Base-by-base conservation (phyloP, 2,329 filamentous ascomycete genomes). In the Fusarium brevicatenulatum region DNA sequence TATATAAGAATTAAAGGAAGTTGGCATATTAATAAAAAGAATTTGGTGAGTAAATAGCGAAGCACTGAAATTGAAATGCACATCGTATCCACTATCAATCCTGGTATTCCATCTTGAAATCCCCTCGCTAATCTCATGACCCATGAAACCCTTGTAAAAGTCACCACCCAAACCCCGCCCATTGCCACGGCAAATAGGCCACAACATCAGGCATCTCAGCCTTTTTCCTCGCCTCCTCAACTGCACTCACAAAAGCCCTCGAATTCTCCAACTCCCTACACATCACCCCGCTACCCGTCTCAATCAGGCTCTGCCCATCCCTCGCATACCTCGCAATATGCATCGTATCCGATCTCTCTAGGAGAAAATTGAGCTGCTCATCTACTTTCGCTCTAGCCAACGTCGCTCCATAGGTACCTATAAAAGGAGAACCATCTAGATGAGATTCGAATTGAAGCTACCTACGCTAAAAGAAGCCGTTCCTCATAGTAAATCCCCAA, bases 401-500 rank as follows among this genome's bases (percentile, higher is more conserved):
- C 19, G 34, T n/a, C 36, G 36, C 34, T 16, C 34, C 50, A 5
- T 54, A 39, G 8, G 50, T 4, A 9, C 34, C 34, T 36, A 36
- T 18, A 36, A 18, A 36, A 36, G 34, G 7, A 10, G 1, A 19
- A 13, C 7, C 1, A 9, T 8, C 18, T 5, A 21, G 1, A 3
- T 4, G 2, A 53, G 12, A 23, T 9, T 16, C 4, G 5, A 21
- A 12, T 37, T 12, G 19, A 2, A 40, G 19, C 10, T 40, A 28
- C 2, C 18, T 30, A 7, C 19, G 19, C 5, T n/a, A 18, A 30
- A 40, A 18, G 13, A 28, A 13, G 10, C n/a, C 7, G 5, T 18
- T n/a, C 1, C 4, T 21, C 21, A 4, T 6, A 1, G 19, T 4
- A 16, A 5, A 21, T 2, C 10, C 13, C 19, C 4, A 5, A 15